A percentile compares a stretch with the other conserved stretches of the same genome.
phyloP scores from a whole-genome alignment of 1,284 basidiomycete species.

The Ceratobasidium sp. region DNA sequence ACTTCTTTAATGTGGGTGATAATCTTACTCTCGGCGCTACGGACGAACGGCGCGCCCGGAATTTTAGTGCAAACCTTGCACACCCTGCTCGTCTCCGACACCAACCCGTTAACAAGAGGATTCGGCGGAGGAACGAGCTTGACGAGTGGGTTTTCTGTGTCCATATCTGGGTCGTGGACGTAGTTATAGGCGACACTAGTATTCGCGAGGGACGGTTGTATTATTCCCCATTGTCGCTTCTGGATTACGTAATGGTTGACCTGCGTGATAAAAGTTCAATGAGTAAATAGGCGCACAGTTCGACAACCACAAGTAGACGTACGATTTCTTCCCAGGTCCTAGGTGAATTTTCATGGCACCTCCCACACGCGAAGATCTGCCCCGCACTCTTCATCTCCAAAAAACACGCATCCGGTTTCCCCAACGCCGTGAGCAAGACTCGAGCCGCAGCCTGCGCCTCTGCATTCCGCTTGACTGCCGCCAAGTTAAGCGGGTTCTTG shows the following conservation, averaged over 20 bases:
- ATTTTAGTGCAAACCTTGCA: conserved; percentile 18
- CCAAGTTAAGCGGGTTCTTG: neutral
- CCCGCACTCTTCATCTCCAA: conserved; percentile 24
- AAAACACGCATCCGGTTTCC: conserved; percentile 33
- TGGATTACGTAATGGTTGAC: conserved; percentile 12
- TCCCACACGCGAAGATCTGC: conserved; percentile 4
- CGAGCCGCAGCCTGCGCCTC: conserved; percentile 15
- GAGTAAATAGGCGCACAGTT: too few relatives aligned
- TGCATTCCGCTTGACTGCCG: neutral
- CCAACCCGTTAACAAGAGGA: neutral
- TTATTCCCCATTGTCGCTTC: neutral
- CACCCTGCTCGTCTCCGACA: neutral
- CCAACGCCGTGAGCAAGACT: neutral
- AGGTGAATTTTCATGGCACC: conserved; percentile 2
- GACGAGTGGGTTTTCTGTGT: conserved; percentile 11
- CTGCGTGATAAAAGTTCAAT: neutral
- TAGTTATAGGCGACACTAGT: neutral
- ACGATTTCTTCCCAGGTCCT: conserved; percentile 34
- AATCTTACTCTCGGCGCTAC: neutral
- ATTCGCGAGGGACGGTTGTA: neutral
- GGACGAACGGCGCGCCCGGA: neutral
- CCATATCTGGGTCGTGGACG: conserved; percentile 17
- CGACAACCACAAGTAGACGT: neutral
- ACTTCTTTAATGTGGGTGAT: conserved; percentile 16
- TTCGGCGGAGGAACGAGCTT: neutral